Percentiles rank a stretch among this genome's conserved stretches.
Evolutionary conservation across 2,329 filamentous ascomycete species (phyloP).

Genomic region (Fusarium annulatum): DNA sequence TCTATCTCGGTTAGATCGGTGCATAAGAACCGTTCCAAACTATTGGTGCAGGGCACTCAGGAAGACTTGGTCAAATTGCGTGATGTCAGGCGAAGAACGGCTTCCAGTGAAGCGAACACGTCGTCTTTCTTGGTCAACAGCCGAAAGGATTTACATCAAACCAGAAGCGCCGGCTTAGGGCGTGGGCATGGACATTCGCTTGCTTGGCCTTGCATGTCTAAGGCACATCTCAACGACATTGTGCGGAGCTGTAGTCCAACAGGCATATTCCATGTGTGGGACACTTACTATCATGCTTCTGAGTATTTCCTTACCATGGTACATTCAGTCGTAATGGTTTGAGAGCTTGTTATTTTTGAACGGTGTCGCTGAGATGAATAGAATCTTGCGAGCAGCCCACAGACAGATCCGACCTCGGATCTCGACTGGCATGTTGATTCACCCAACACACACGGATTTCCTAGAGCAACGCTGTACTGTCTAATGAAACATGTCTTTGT

Average conservation of each 20-base stretch:
- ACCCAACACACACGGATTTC: neutral
- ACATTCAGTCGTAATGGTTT: neutral
- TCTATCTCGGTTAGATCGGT: neutral
- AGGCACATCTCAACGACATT: slow-evolving; percentile 7
- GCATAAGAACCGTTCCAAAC: slow-evolving; percentile 9
- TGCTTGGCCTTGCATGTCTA: neutral
- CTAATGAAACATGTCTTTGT: neutral
- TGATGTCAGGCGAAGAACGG: slow-evolving; percentile 11
- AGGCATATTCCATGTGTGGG: slow-evolving; percentile 8
- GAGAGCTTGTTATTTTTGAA: neutral
- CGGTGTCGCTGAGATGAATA: neutral
- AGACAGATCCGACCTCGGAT: neutral
- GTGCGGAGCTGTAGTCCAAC: slow-evolving; percentile 3
- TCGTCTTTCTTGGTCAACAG: neutral
- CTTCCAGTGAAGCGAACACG: neutral
- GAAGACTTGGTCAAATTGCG: slow-evolving; percentile 11
- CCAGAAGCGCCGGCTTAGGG: neutral
- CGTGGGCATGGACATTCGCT: neutral
- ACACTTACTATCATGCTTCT: neutral
- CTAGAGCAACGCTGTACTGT: neutral
- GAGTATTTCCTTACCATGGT: neutral
- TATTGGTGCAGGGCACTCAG: slow-evolving; percentile 14
- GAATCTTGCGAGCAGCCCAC: neutral
- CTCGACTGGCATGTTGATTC: neutral
- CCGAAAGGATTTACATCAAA: neutral